Base-by-base conservation (phyloP, 306 rosid genomes). In the Quercus rubra region DNA sequence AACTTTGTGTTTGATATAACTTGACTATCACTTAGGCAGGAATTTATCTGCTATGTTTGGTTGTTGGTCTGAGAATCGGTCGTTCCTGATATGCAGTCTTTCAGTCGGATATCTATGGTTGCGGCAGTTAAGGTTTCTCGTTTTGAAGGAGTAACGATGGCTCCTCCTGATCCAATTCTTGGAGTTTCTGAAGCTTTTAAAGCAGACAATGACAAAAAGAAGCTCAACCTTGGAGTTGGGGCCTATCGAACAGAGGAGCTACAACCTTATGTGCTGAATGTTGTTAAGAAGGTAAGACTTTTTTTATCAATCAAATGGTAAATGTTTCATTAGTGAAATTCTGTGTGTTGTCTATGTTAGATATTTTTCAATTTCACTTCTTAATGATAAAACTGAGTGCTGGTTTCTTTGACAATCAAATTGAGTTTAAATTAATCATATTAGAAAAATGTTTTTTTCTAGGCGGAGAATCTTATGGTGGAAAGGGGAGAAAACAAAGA, bases 221-320 rank as follows among this genome's bases (percentile, higher is more conserved):
- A 91, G 88, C 99, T 95, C 86, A 95, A 95, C 81, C 97, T 95
- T 79, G 99, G 98, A 86, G 99, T 95, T 62, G 99, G 99, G 55
- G 98, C 99, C 38, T 91, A 95, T 77, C 79, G 99, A 62, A 95
- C 98, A 0, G 99, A 95, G 85, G 94, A 93, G 57, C 86, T 95
- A 58, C 94, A 89, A 33, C 99, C 98, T 31, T 95, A 92, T 79
- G 99, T 95, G 82, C 99, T 95, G 80, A 61, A 91, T 75, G 98
- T 96, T 76, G 98, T 96, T 70, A 93, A 87, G 82, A 93, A 91
- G 96, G 98, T 93, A 75, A 31, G 74, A 67, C 41, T 70, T 77
- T 80, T 76, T 20, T 79, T 58, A 20, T 58, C 70, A 46, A 17
- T 51, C n/a, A 41, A 73, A 70, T 28, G 70, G 62, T 68, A 52